These are phyloP conservation scores for Pythium chondricola DNA, from an alignment of 352 stramenopile genomes.

Conservation along the genomic window DNA sequence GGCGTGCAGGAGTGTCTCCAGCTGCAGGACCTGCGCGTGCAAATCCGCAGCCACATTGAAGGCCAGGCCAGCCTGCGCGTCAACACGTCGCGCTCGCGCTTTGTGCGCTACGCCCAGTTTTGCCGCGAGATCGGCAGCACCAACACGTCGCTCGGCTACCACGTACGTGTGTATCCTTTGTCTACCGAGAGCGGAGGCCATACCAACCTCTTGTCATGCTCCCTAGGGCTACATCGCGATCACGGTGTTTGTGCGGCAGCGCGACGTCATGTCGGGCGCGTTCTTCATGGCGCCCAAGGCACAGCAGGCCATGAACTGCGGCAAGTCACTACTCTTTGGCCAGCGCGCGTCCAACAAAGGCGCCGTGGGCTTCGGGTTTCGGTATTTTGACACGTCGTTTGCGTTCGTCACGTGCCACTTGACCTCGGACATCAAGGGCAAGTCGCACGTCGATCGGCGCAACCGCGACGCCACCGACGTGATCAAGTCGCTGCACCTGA, in stretches of 20 bases:
- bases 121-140: constrained; percentile 73
- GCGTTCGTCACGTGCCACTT: constrained; percentile 86
- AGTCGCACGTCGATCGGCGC: constrained; percentile 65
- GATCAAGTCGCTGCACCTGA: constrained; percentile 73
- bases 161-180: too few relatives aligned
- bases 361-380: constrained; percentile 83
- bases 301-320: constrained; percentile 66
- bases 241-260: constrained; percentile 79
- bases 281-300: constrained; percentile 79
- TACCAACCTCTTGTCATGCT: not conserved
- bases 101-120: constrained; percentile 37
- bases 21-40: constrained; percentile 48
- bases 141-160: constrained; percentile 78
- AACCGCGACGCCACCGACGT: constrained; percentile 73
- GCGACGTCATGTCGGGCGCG: constrained; percentile 59
- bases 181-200: too few relatives aligned
- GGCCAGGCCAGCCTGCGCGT: constrained; percentile 18
- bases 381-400: constrained; percentile 84
- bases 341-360: constrained; percentile 86
- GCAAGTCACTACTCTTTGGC: constrained; percentile 68
- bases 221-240: constrained; percentile 78
- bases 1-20: constrained; percentile 86
- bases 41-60: constrained; percentile 62
- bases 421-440: constrained; percentile 79
- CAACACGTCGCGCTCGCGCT: constrained; percentile 19